phyloP scores from a whole-genome alignment of 2,329 filamentous ascomycete genomes.

The Bisporella sp. region DNA sequence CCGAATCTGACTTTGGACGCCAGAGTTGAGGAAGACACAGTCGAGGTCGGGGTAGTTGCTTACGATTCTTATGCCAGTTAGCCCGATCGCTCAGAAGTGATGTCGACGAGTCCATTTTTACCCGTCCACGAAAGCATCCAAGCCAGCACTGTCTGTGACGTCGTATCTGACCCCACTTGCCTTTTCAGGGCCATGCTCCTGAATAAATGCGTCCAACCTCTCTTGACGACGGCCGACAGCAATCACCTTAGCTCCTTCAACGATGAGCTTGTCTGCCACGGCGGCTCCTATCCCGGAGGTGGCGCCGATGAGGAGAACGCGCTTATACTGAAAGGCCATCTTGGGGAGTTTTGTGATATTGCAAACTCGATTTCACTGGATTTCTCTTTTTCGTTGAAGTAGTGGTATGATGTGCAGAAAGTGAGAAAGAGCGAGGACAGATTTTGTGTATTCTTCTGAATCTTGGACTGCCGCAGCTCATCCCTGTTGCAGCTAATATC shows the following conservation, averaged over 20 bases:
- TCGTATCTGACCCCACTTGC: conserved; percentile 38
- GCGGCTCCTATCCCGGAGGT: conserved; percentile 46
- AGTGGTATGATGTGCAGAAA: neutral
- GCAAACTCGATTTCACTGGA: too few species aligned
- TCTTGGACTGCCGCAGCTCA: too few species aligned
- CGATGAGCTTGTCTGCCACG: conserved; percentile 36
- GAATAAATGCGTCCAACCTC: conserved; percentile 41
- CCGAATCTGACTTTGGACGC: conserved; percentile 42
- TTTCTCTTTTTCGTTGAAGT: too few species aligned
- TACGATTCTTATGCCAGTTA: too few species aligned
- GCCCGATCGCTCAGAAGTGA: too few species aligned
- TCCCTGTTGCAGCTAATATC: too few species aligned
- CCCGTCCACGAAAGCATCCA: too few species aligned
- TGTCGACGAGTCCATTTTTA: neutral
- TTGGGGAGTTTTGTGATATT: neutral
- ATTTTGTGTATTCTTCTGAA: neutral
- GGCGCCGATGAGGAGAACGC: conserved; percentile 47
- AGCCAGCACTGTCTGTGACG: too few species aligned
- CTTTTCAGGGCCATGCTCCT: conserved; percentile 35
- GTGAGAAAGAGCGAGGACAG: conserved; percentile 7
- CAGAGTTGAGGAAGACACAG: conserved; percentile 50
- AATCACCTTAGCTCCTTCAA: conserved; percentile 41
- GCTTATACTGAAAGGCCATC: conserved; percentile 49
- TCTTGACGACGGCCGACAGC: conserved; percentile 47
- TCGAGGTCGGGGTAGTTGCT: conserved; percentile 42